These are phyloP conservation scores for Thelephora aurantiotincta DNA, from an alignment of 768 basidiomycete genomes.

Conservation along the genomic window DNA sequence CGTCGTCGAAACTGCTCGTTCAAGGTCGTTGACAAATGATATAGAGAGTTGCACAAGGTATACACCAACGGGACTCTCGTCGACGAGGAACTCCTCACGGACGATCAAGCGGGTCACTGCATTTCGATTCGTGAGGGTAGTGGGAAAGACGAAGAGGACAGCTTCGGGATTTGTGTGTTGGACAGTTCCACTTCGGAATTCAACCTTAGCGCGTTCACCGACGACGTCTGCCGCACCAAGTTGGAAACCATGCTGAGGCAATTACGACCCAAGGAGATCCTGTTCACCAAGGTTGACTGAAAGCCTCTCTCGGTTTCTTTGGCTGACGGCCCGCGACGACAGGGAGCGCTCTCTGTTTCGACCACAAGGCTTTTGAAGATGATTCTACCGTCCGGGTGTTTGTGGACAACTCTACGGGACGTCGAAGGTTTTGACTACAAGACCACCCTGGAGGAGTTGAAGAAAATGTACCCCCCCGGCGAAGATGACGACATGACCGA, in stretches of 20 bases:
- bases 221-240: conserved; percentile 85
- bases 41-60: conserved; percentile 75
- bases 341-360: conserved; percentile 79
- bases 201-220: conserved; percentile 77
- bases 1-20: conserved; percentile 35
- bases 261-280: conserved; percentile 79
- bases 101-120: conserved; percentile 94
- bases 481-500: conserved; percentile 31
- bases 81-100: conserved; percentile 74
- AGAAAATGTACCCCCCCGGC: conserved; percentile 40
- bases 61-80: conserved; percentile 94
- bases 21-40: conserved; percentile 1
- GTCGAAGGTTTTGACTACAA: conserved; percentile 76
- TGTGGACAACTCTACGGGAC: conserved; percentile 79
- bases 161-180: conserved; percentile 81
- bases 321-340: conserved; percentile 1
- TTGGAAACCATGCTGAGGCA: conserved; percentile 90
- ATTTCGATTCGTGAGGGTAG: conserved; percentile 66
- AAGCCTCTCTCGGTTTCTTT: neutral
- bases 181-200: conserved; percentile 96
- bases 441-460: conserved; percentile 53
- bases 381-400: conserved; percentile 63
- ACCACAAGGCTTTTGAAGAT: conserved; percentile 75
- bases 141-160: conserved; percentile 28
- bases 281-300: conserved; percentile 67